Evolutionary conservation across 1,284 basidiomycete genomes (phyloP).

Genomic region (Trichosporon inkin): DNA sequence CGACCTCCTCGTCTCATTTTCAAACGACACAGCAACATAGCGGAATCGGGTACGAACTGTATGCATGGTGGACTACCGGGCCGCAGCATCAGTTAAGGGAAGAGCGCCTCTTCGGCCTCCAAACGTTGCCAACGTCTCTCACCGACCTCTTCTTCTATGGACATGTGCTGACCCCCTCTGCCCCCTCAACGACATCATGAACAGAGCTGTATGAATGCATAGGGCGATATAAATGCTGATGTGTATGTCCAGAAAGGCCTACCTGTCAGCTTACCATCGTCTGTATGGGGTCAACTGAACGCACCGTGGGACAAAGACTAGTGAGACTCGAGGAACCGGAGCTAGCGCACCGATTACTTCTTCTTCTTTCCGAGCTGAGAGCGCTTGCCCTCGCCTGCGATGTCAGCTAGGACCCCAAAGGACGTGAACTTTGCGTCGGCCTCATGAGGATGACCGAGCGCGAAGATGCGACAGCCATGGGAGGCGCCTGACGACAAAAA

Average conservation of each 20-base stretch:
- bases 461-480: too few relatives aligned
- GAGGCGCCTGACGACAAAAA: too few relatives aligned
- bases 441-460: too few relatives aligned
- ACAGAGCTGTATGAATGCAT: slow-evolving; percentile 16
- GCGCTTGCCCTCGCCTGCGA: slow-evolving; percentile 19
- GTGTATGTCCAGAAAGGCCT: neutral
- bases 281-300: neutral
- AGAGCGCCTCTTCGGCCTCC: too few relatives aligned
- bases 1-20: too few relatives aligned
- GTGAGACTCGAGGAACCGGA: neutral
- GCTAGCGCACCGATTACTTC: slow-evolving; percentile 11
- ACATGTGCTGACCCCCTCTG: neutral
- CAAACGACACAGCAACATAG: too few relatives aligned
- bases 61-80: too few relatives aligned
- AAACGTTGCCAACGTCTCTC: too few relatives aligned
- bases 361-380: slow-evolving; percentile 18
- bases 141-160: neutral
- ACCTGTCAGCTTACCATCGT: neutral
- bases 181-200: neutral
- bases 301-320: neutral
- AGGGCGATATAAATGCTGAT: slow-evolving; percentile 8
- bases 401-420: too few relatives aligned
- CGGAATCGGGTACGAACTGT: too few relatives aligned
- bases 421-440: neutral
- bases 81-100: too few relatives aligned